A percentile compares a stretch with the other conserved stretches of the same genome.
phyloP scores from a whole-genome alignment of 1,284 basidiomycete genomes.

The Naganishia sp. region DNA sequence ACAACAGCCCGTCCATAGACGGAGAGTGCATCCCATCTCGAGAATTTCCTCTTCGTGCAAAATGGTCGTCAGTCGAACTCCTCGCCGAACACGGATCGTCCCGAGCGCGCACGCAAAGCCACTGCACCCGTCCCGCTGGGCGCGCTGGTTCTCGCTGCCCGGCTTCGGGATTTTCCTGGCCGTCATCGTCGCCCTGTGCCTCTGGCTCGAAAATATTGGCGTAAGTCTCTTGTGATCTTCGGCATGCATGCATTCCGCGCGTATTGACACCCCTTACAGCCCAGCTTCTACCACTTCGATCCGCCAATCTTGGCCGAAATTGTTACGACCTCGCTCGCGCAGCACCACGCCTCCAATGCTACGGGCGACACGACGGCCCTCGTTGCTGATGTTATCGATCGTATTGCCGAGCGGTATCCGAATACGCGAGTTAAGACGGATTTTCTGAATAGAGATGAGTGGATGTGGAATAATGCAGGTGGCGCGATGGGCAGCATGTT shows the following conservation, averaged over 20 bases:
- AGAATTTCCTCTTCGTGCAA: not conserved
- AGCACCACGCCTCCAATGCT: slow-evolving; percentile 45
- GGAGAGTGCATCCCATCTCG: not conserved
- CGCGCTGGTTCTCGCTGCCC: slow-evolving; percentile 28
- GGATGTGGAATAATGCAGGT: slow-evolving; percentile 97
- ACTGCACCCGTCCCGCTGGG: not conserved
- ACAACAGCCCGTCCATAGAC: not conserved
- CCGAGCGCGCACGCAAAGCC: slow-evolving; percentile 3
- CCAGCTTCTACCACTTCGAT: slow-evolving; percentile 70
- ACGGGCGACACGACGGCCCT: slow-evolving; percentile 56
- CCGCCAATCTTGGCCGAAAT: slow-evolving; percentile 66
- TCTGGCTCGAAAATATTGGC: slow-evolving; percentile 40
- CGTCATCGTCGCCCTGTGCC: slow-evolving; percentile 38
- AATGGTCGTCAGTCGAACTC: slow-evolving; percentile 10
- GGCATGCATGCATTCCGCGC: not conserved
- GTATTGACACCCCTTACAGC: slow-evolving; percentile 41
- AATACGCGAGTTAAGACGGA: slow-evolving; percentile 65
- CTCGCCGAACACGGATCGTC: not conserved
- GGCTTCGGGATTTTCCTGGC: slow-evolving; percentile 35
- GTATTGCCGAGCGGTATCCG: slow-evolving; percentile 68
- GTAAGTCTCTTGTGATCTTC: slow-evolving; percentile 35
- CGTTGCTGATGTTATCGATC: slow-evolving; percentile 71
- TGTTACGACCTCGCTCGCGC: slow-evolving; percentile 68
- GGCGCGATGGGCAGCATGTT: slow-evolving; percentile 98
- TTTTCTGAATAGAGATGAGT: slow-evolving; percentile 63